Percentiles rank a stretch among this genome's conserved stretches.
Evolutionary conservation across 176 grass and related monocot genomes (phyloP).

Genomic region (Tillandsia fasciculata): DNA sequence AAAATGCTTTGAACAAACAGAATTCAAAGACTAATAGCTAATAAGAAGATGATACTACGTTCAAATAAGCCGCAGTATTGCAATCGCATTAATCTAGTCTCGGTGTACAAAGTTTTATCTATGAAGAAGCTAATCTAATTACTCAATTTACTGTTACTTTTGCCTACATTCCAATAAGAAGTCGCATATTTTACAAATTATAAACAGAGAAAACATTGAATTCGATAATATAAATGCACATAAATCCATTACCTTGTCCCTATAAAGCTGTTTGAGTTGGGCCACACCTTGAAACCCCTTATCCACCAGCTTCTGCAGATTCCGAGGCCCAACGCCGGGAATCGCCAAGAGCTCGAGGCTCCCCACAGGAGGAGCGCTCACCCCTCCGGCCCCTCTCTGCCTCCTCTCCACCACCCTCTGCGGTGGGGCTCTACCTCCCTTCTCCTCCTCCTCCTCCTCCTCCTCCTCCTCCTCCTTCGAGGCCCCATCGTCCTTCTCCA

Average conservation of each 20-base stretch:
- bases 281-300: constrained; percentile 69
- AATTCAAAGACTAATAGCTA: too few species aligned
- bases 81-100: neutral
- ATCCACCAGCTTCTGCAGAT: constrained; percentile 76
- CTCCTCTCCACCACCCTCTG: constrained; percentile 25
- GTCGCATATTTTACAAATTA: too few species aligned
- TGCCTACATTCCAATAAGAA: too few species aligned
- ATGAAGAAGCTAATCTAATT: too few species aligned
- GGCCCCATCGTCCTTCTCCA: constrained; percentile 10
- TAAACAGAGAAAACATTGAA: neutral
- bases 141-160: neutral
- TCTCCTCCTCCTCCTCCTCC: constrained; percentile 5
- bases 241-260: constrained; percentile 48
- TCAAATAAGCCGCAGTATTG: neutral
- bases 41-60: neutral
- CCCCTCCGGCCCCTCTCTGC: constrained; percentile 26
- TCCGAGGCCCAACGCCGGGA: constrained; percentile 64
- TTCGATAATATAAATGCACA: neutral
- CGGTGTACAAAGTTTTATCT: neutral
- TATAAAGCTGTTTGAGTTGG: constrained; percentile 85
- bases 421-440: neutral
- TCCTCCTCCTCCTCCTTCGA: constrained; percentile 5
- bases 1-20: too few species aligned
- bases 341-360: constrained; percentile 70
- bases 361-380: constrained; percentile 17